These are phyloP conservation scores for Colletotrichum sp. DNA, from an alignment of 2,329 filamentous ascomycete genomes.

Conservation along the genomic window DNA sequence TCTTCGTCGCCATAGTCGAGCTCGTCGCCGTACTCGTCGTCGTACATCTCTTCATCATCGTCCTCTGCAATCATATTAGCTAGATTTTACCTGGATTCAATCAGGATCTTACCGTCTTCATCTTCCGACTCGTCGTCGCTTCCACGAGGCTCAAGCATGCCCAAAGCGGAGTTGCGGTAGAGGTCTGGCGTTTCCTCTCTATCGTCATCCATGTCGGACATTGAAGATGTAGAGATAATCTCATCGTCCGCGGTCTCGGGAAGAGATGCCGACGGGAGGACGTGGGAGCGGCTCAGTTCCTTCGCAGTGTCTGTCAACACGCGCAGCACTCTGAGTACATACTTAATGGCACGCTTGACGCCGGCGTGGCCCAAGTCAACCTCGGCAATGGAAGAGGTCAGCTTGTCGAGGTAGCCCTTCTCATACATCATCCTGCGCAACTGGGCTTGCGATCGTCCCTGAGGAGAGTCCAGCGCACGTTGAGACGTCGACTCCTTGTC, in stretches of 20 bases:
- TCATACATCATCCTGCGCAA: conserved; percentile 97
- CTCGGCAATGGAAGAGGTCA: conserved; percentile 92
- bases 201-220: conserved; percentile 85
- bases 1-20: conserved; percentile 91
- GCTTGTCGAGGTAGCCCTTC: conserved; percentile 88
- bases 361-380: conserved; percentile 94
- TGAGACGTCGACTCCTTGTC: conserved; percentile 59
- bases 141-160: conserved; percentile 87
- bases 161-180: conserved; percentile 93
- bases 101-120: conserved; percentile 58
- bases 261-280: conserved; percentile 70
- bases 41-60: conserved; percentile 91
- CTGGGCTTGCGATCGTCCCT: conserved; percentile 74
- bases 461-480: conserved; percentile 33
- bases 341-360: conserved; percentile 93
- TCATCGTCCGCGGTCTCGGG: conserved; percentile 81
- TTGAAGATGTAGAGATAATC: conserved; percentile 83
- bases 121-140: conserved; percentile 83
- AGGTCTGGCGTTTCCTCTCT: conserved; percentile 96
- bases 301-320: conserved; percentile 87
- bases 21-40: conserved; percentile 88
- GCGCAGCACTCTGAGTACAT: conserved; percentile 89
- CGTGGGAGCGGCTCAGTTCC: conserved; percentile 80
- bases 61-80: conserved; percentile 40
- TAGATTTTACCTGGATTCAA: neutral